Percentiles rank a stretch among this genome's conserved stretches.
Conservation (phyloP, 2,329 filamentous ascomycete species). For the Pseudocercospora eumusae region DNA sequence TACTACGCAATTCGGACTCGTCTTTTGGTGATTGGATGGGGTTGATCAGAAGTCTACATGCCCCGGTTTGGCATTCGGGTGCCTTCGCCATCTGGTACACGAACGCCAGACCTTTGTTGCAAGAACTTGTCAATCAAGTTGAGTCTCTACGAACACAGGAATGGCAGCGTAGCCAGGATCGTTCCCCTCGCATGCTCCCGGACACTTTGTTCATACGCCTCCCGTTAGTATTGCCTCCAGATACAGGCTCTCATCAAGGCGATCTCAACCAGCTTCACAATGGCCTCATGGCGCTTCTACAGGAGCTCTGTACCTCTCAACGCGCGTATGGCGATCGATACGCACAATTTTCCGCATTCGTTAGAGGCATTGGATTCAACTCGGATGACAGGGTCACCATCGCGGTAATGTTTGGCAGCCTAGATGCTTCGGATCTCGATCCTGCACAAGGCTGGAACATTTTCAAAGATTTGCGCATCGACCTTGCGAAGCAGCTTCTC, state of each 20-base stretch:
- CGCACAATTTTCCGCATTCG: not conserved
- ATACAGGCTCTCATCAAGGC: not conserved
- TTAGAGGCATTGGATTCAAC: not conserved
- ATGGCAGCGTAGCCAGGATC: conserved; percentile 21
- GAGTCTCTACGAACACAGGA: conserved; percentile 21
- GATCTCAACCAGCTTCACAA: not conserved
- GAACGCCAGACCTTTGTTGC: conserved; percentile 22
- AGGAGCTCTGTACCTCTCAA: not conserved
- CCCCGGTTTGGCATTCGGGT: conserved; percentile 5
- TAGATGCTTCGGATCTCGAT: not conserved
- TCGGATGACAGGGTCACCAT: not conserved
- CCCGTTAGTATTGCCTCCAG: conserved; percentile 32
- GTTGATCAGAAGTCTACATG: conserved; percentile 1
- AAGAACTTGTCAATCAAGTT: conserved; percentile 20
- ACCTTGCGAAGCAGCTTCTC: conserved; percentile 15
- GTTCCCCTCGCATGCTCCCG: conserved; percentile 24
- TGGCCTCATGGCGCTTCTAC: not conserved
- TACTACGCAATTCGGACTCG: conserved; percentile 13
- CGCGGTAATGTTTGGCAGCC: not conserved
- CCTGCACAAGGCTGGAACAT: not conserved
- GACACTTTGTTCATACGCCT: conserved; percentile 33
- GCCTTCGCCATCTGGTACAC: conserved; percentile 11
- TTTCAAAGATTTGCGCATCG: conserved; percentile 5
- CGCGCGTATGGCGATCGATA: not conserved
- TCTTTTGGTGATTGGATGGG: conserved; percentile 6